These are phyloP conservation scores for Umbelopsis isabellina DNA, from an alignment of 192 early-diverging fungal species.

Conservation along the genomic window DNA sequence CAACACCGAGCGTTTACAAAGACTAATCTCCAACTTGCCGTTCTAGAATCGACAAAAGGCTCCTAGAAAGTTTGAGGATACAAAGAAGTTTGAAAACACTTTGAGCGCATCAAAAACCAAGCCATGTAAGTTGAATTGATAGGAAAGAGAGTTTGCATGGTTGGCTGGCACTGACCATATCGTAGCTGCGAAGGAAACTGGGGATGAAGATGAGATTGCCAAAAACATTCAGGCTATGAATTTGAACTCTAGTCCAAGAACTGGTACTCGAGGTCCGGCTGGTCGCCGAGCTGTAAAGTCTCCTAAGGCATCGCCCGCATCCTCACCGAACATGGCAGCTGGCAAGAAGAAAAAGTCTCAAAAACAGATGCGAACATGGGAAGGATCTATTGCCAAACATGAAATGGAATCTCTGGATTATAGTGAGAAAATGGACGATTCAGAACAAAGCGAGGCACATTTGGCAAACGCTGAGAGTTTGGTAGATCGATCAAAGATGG, in stretches of 20 bases:
- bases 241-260: slow-evolving; percentile 41
- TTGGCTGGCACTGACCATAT: background rate
- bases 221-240: slow-evolving; percentile 53
- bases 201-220: slow-evolving; percentile 53
- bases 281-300: slow-evolving; percentile 9
- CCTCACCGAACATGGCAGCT: slow-evolving; percentile 26
- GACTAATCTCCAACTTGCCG: background rate
- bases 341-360: slow-evolving; percentile 53
- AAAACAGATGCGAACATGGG: slow-evolving; percentile 78
- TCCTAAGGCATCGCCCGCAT: slow-evolving; percentile 15
- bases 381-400: slow-evolving; percentile 63
- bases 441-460: slow-evolving; percentile 23
- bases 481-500: slow-evolving; percentile 62
- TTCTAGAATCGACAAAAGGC: slow-evolving; percentile 49
- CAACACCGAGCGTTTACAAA: background rate
- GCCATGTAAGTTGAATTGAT: slow-evolving; percentile 42
- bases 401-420: slow-evolving; percentile 60
- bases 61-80: slow-evolving; percentile 82
- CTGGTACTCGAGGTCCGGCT: slow-evolving; percentile 28
- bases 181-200: slow-evolving; percentile 6
- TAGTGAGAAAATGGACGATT: background rate
- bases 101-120: slow-evolving; percentile 56
- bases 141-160: background rate
- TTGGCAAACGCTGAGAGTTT: slow-evolving; percentile 31
- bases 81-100: slow-evolving; percentile 72